Conservation (phyloP, 2,329 filamentous ascomycete genomes). For the Colletotrichum spaethianum region DNA sequence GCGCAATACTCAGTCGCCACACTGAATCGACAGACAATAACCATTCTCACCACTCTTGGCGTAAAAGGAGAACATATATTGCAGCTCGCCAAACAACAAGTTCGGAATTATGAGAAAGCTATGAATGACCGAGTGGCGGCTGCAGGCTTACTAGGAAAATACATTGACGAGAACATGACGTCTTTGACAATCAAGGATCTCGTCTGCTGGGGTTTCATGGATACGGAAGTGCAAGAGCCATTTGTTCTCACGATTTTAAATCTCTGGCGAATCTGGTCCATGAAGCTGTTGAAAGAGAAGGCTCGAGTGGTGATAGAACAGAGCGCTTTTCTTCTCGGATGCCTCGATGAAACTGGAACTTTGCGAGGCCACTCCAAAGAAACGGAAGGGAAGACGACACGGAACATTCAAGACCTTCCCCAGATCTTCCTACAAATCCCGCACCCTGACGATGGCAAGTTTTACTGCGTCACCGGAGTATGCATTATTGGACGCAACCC, state of each 20-base stretch:
- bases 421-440: slow-evolving; percentile 92
- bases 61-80: slow-evolving; percentile 78
- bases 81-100: slow-evolving; percentile 75
- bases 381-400: slow-evolving; percentile 55
- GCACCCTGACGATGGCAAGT: slow-evolving; percentile 66
- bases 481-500: slow-evolving; percentile 94
- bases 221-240: slow-evolving; percentile 73
- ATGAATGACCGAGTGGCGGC: slow-evolving; percentile 77
- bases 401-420: slow-evolving; percentile 72
- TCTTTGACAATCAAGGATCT: slow-evolving; percentile 82
- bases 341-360: slow-evolving; percentile 85
- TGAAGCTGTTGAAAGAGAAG: slow-evolving; percentile 94
- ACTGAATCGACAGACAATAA: slow-evolving; percentile 91
- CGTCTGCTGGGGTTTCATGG: slow-evolving; percentile 85
- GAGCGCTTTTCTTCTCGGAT: slow-evolving; percentile 90
- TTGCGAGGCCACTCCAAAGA: slow-evolving; percentile 79
- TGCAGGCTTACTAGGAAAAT: slow-evolving; percentile 76
- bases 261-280: slow-evolving; percentile 90
- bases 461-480: slow-evolving; percentile 79
- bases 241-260: slow-evolving; percentile 85
- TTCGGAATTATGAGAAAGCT: slow-evolving; percentile 77
- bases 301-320: slow-evolving; percentile 86
- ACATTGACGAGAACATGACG: slow-evolving; percentile 88
- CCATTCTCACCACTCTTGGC: slow-evolving; percentile 84
- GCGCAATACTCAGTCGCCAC: slow-evolving; percentile 83